Percentiles rank a stretch among this genome's conserved stretches.
Conservation (phyloP, 495 filamentous ascomycete genomes). For the Niebla homalea region DNA sequence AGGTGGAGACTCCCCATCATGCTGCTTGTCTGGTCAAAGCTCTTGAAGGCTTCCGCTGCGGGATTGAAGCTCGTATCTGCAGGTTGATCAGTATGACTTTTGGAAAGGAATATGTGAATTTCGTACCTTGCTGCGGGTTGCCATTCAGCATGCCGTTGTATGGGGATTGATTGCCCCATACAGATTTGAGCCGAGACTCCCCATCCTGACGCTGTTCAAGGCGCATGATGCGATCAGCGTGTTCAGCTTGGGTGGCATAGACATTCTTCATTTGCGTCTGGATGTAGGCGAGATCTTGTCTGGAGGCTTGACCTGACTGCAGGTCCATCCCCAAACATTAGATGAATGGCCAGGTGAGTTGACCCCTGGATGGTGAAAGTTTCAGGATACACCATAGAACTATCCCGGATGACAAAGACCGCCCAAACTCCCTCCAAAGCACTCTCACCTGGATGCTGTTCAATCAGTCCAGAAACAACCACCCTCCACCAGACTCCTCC, state of each 20-base stretch:
- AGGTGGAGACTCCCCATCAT: constrained; percentile 64
- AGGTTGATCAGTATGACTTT: neutral
- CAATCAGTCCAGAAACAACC: no score
- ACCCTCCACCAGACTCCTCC: neutral
- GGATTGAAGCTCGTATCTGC: constrained; percentile 64
- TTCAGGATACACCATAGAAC: no score
- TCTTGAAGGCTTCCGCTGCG: constrained; percentile 62
- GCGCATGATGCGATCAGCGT: constrained; percentile 63
- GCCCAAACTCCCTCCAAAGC: no score
- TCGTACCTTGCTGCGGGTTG: constrained; percentile 63
- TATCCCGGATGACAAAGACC: no score
- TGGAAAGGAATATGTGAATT: neutral
- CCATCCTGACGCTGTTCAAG: constrained; percentile 74
- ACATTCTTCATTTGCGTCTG: constrained; percentile 79
- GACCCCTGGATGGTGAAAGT: no score
- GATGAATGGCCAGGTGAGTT: neutral
- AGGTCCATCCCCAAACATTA: constrained; percentile 41
- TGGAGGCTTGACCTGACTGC: constrained; percentile 48
- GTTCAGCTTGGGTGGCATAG: constrained; percentile 62
- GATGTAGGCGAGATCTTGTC: constrained; percentile 73
- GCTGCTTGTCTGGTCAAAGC: constrained; percentile 64
- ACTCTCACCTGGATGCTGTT: no score
- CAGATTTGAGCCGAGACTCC: constrained; percentile 69
- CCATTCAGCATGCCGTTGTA: constrained; percentile 58
- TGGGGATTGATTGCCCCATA: constrained; percentile 69